Conservation (phyloP, 2,329 filamentous ascomycete genomes). For the Arthrobotrys sphaeroides region DNA sequence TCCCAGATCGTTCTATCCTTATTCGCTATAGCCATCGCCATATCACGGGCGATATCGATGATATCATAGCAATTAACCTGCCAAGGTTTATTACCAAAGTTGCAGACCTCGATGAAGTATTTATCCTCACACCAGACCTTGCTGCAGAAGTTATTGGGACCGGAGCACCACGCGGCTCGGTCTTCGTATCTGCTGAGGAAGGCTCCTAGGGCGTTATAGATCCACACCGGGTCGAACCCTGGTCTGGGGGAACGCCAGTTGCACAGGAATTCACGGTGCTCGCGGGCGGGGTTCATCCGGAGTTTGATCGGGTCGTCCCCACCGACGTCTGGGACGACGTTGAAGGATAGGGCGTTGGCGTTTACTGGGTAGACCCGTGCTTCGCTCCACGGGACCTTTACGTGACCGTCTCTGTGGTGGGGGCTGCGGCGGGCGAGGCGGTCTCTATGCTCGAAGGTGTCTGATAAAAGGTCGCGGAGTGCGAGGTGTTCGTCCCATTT, state of each 20-base stretch:
- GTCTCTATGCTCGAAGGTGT: not conserved
- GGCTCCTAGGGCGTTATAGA: not conserved
- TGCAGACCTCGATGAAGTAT: slow-evolving; percentile 29
- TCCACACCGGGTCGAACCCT: not conserved
- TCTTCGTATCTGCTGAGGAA: not conserved
- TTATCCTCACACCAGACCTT: slow-evolving; percentile 2
- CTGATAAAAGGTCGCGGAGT: not conserved
- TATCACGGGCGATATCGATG: slow-evolving; percentile 14
- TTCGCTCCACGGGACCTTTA: not conserved
- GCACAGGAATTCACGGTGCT: slow-evolving; percentile 41
- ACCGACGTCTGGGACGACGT: slow-evolving; percentile 9
- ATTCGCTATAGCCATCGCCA: slow-evolving; percentile 18
- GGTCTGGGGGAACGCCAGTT: slow-evolving; percentile 31
- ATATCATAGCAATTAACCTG: slow-evolving; percentile 6
- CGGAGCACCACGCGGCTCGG: slow-evolving; percentile 9
- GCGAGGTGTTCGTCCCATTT: slow-evolving; percentile 23
- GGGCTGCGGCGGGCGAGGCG: not conserved
- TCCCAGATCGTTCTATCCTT: slow-evolving; percentile 1
- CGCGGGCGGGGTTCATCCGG: slow-evolving; percentile 27
- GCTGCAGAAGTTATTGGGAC: slow-evolving; percentile 37
- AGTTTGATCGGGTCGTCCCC: not conserved
- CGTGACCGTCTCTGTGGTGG: not conserved
- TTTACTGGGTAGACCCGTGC: too few relatives aligned
- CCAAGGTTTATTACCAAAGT: slow-evolving; percentile 25
- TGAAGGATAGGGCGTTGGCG: slow-evolving; percentile 26